Evolutionary conservation across 169 alveolate species (phyloP).

Genomic region (Eimeria brunetti): DNA sequence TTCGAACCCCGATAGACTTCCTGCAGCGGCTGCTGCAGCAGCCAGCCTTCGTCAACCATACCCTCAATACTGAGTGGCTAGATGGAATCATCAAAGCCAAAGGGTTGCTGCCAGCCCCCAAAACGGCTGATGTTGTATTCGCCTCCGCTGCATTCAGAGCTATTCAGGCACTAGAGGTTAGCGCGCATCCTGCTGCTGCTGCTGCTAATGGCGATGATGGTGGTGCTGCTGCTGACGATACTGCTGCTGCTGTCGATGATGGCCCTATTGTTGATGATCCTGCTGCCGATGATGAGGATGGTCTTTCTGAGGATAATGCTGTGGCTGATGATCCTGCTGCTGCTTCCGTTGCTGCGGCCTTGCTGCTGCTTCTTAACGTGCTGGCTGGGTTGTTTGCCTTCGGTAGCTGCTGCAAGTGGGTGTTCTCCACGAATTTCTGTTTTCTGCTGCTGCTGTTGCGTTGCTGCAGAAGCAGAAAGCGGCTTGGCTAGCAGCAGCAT

Average conservation of each 20-base stretch:
- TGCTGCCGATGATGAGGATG: not conserved
- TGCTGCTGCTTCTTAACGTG: not conserved
- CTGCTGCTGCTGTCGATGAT: conserved; percentile 14
- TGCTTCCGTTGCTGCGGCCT: not conserved
- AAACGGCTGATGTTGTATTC: conserved; percentile 40
- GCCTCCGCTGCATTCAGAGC: conserved; percentile 76
- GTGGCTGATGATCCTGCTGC: not conserved
- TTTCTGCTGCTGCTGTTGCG: not conserved
- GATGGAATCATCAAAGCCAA: conserved; percentile 75
- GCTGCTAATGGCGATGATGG: not conserved
- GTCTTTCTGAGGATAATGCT: not conserved
- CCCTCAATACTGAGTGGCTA: conserved; percentile 83
- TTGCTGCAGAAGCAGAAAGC: conserved; percentile 35
- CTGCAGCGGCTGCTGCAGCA: conserved; percentile 86
- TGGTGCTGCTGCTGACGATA: conserved; percentile 14
- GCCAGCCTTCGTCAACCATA: conserved; percentile 84
- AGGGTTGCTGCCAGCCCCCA: not conserved
- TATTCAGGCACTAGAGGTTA: conserved; percentile 71
- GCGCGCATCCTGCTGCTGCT: not conserved
- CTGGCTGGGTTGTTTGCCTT: not conserved
- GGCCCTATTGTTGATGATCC: not conserved
- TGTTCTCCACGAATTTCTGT: too few relatives aligned
- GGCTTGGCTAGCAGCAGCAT: conserved; percentile 11
- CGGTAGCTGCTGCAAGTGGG: not conserved
- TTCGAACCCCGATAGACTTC: conserved; percentile 87